These are phyloP conservation scores for Biscogniauxia sp. DNA, from an alignment of 2,329 filamentous ascomycete genomes.

Conservation along the genomic window DNA sequence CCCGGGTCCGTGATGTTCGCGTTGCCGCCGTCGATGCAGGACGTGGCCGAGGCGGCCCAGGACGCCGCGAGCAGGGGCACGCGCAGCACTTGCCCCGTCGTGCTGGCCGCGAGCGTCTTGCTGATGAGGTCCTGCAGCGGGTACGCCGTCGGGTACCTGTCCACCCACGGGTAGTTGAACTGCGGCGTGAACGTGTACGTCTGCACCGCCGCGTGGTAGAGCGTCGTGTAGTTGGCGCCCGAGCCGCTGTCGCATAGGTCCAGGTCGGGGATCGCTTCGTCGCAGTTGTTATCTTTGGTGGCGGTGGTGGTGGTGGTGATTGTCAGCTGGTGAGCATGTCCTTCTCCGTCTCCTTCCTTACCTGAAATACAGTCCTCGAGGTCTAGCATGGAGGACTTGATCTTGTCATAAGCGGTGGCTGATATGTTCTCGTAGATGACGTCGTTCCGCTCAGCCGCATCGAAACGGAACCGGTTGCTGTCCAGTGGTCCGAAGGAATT, in stretches of 20 bases:
- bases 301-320: too few species aligned
- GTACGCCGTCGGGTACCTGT: constrained; percentile 13
- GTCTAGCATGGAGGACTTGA: constrained; percentile 10
- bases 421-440: constrained; percentile 12
- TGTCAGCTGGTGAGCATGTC: too few species aligned
- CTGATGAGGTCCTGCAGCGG: constrained; percentile 13
- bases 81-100: constrained; percentile 11
- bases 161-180: constrained; percentile 21
- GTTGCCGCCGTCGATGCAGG: constrained; percentile 15
- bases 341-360: not conserved
- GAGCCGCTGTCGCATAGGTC: constrained; percentile 13
- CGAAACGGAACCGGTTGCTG: constrained; percentile 14
- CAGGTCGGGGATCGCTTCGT: constrained; percentile 11
- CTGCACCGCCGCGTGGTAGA: constrained; percentile 12
- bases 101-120: constrained; percentile 11
- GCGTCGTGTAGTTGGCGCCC: constrained; percentile 10
- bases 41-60: constrained; percentile 7
- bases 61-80: constrained; percentile 19
- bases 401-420: constrained; percentile 10
- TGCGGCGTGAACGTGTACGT: constrained; percentile 15
- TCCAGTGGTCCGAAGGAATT: constrained; percentile 18
- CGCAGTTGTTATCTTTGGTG: constrained; percentile 18
- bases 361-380: constrained; percentile 17
- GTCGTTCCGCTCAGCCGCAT: constrained; percentile 15
- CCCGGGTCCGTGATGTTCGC: constrained; percentile 14